These are phyloP conservation scores for Leccinum fuscescens DNA, from an alignment of 1,284 basidiomycete species.

Conservation along the genomic window DNA sequence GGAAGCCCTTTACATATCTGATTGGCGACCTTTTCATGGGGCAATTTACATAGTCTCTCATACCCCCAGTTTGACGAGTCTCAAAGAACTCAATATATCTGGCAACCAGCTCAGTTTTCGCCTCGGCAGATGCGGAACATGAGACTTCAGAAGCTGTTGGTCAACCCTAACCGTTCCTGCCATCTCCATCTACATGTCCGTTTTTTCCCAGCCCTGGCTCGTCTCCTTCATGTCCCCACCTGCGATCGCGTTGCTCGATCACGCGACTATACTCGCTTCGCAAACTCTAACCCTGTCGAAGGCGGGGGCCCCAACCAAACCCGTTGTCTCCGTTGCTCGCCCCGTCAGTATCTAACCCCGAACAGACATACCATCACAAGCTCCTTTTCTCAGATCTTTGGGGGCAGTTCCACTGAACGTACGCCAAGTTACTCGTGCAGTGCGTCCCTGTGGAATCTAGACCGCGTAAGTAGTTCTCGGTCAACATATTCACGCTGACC, in stretches of 20 bases:
- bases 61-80: neutral
- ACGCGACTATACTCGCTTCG: slow-evolving; percentile 19
- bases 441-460: too few species aligned
- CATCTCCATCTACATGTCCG: neutral
- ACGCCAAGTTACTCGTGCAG: too few species aligned
- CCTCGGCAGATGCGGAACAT: slow-evolving; percentile 33
- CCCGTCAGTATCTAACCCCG: slow-evolving; percentile 26
- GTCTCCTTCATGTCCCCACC: neutral
- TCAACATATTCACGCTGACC: too few species aligned
- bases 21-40: too few species aligned
- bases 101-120: neutral
- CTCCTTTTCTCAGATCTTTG: too few species aligned
- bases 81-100: neutral
- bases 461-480: too few species aligned
- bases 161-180: slow-evolving; percentile 57
- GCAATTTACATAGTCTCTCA: neutral
- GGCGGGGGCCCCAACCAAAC: too few species aligned
- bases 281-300: slow-evolving; percentile 12
- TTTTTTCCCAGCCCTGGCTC: neutral
- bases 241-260: slow-evolving; percentile 20
- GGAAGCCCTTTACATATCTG: slow-evolving; percentile 1
- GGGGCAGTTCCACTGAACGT: too few species aligned
- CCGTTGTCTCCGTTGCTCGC: slow-evolving; percentile 29
- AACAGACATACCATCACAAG: slow-evolving; percentile 12
- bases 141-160: slow-evolving; percentile 43